Base-by-base conservation (phyloP, 768 basidiomycete genomes). In the Suillus alpinus region DNA sequence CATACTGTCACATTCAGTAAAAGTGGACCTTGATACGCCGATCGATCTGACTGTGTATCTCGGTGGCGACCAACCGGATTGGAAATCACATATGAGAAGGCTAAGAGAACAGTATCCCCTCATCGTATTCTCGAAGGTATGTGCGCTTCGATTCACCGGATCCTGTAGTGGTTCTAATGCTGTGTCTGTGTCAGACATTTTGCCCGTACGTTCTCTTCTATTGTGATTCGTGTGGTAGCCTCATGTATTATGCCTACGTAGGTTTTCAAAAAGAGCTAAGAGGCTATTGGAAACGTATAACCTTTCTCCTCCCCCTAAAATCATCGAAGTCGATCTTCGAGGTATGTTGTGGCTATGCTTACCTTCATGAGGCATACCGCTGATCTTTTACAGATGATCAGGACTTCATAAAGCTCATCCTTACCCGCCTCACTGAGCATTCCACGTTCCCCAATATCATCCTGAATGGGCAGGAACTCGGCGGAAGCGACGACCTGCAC, bases 71-170 rank as follows among this genome's bases (percentile, higher is more conserved):
- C 63, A 71, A 18, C 62, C 79, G 26, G 76, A 82, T 49, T 86
- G 83, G 84, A 59, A 63, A 39, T 71, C 10, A 40, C 62, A 31
- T 67, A 71, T 79, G 18, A 68, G 68, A 46, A 67, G 66, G 23
- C 65, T 92, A 51, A 75, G 81, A 40, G 67, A 77, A 18, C 71
- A 82, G 36, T 78, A 83, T 65, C 91, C 91, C 2, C 73, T 94
- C 7, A 77, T 93, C 49, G 85, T 94, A 13, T 92, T 94, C 67
- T 92, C 91, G 79, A 94, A 94, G 80, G 89, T 87, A 58, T 36
- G 79, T 72, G 23, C n/a, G 26, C 47, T 6, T 46, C 32, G 6
- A 16, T 63, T n/a, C 36, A 51, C 53, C 23, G 55, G 36, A 49
- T 41, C 26, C 23, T 18, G 13, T 14, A 31, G 13, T 12, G n/a